Evolutionary conservation across 495 filamentous ascomycete genomes (phyloP).

Genomic region (Penicillium chermesinum): DNA sequence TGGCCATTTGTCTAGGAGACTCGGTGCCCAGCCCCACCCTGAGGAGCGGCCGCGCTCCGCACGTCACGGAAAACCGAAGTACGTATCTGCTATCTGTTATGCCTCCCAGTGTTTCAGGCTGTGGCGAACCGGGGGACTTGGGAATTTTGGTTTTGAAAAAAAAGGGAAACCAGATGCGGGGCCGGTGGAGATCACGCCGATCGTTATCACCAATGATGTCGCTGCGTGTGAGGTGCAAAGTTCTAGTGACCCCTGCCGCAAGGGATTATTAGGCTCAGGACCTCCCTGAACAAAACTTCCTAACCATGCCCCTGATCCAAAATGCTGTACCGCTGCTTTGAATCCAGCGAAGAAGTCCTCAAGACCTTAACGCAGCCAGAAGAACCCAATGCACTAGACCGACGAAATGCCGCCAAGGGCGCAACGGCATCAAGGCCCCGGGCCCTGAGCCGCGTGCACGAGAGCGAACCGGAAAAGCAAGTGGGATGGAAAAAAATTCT

Average conservation of each 20-base stretch:
- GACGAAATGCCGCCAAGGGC: not conserved
- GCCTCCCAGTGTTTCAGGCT: not conserved
- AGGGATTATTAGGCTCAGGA: not conserved
- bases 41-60: too few species aligned
- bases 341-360: not conserved
- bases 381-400: not conserved
- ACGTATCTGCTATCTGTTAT: too few species aligned
- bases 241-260: not conserved
- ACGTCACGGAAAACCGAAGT: too few species aligned
- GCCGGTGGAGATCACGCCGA: not conserved
- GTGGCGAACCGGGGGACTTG: too few species aligned
- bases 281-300: too few species aligned
- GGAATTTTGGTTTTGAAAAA: too few species aligned
- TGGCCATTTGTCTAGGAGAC: too few species aligned
- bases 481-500: not conserved
- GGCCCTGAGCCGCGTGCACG: not conserved
- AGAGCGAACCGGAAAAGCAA: not conserved
- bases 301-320: not conserved
- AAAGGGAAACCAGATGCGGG: not conserved
- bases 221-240: not conserved
- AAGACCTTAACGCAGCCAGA: not conserved
- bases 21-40: too few species aligned
- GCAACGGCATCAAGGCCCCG: not conserved
- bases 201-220: not conserved
- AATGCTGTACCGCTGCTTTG: not conserved